Conservation (phyloP, 2,329 filamentous ascomycete species). For the Aspergillus sp. region DNA sequence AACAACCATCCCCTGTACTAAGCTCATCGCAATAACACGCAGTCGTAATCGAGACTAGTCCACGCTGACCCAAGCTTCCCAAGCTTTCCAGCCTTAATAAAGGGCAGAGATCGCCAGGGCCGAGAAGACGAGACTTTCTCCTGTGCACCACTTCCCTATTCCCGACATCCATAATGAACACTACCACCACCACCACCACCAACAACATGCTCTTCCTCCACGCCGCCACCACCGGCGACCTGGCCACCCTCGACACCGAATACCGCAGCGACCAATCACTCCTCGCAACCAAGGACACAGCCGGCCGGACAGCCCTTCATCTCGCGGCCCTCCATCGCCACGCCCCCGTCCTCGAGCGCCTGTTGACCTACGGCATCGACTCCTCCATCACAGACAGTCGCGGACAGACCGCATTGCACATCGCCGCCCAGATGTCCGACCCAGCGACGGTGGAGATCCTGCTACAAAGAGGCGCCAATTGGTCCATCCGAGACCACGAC, state of each 20-base stretch:
- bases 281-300: constrained; percentile 2
- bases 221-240: constrained; percentile 6
- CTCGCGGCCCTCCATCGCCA: constrained; percentile 6
- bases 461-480: not conserved
- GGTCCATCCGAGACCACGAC: constrained; percentile 3
- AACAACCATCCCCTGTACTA: too few species aligned
- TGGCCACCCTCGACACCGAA: not conserved
- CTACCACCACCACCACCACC: not conserved
- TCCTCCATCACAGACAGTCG: not conserved
- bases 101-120: too few species aligned
- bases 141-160: too few species aligned
- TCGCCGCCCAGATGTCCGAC: constrained; percentile 8
- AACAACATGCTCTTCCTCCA: constrained; percentile 1
- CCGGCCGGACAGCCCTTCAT: constrained; percentile 10
- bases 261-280: not conserved
- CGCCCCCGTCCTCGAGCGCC: not conserved
- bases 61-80: too few species aligned
- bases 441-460: constrained; percentile 2
- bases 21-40: too few species aligned
- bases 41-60: too few species aligned
- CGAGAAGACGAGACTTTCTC: too few species aligned
- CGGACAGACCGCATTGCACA: constrained; percentile 8
- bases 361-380: constrained; percentile 3
- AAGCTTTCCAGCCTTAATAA: too few species aligned
- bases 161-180: not conserved